phyloP scores from a whole-genome alignment of 106 monocot genomes.

The Platanthera guangdongensis region DNA sequence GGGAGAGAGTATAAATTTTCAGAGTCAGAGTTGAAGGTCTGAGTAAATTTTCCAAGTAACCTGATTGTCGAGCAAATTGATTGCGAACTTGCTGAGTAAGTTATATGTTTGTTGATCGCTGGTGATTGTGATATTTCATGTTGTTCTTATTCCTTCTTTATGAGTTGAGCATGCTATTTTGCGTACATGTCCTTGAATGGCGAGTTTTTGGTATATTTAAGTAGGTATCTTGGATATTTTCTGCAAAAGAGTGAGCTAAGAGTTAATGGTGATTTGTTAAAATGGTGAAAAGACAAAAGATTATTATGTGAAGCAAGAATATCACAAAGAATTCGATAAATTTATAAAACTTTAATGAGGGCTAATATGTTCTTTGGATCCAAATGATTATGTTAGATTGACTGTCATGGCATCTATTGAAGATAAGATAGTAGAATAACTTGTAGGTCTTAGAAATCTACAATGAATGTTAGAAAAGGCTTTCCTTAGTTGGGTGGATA shows the following conservation, averaged over 20 bases:
- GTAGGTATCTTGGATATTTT: neutral
- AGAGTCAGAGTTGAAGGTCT: too few species aligned
- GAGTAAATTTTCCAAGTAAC: too few species aligned
- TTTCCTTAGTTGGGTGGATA: neutral
- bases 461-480: neutral
- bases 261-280: neutral
- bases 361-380: neutral
- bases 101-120: too few species aligned
- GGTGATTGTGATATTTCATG: too few species aligned
- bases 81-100: too few species aligned
- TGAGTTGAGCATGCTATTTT: too few species aligned
- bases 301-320: neutral
- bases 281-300: neutral
- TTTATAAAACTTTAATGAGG: neutral
- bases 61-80: too few species aligned
- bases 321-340: neutral
- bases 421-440: neutral
- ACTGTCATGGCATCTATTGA: neutral
- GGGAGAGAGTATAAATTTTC: too few species aligned
- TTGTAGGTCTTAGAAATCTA: neutral
- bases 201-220: too few species aligned
- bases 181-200: too few species aligned
- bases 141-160: too few species aligned
- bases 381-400: neutral
- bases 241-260: neutral